A percentile compares a stretch with the other conserved stretches of the same genome.
Evolutionary conservation across 768 basidiomycete genomes (phyloP).

Genomic region (Wakefieldia striispora): DNA sequence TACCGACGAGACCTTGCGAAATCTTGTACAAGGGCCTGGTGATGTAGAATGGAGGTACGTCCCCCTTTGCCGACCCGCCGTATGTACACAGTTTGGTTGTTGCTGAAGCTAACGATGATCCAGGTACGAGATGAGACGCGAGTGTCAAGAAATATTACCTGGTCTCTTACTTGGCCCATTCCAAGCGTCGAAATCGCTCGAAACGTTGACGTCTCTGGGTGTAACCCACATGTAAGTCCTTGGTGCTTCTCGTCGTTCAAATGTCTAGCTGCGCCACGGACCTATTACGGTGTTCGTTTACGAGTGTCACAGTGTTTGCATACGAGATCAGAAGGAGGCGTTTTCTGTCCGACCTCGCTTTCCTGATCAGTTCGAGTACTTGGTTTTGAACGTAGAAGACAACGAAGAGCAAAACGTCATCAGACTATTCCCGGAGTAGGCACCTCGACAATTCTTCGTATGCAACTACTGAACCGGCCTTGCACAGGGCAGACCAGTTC

Average conservation of each 20-base stretch:
- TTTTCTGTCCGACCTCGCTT: slow-evolving; percentile 89
- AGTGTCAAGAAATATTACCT: slow-evolving; percentile 89
- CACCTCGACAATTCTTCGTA: slow-evolving; percentile 3
- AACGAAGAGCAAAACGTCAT: slow-evolving; percentile 95
- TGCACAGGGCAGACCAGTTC: slow-evolving; percentile 66
- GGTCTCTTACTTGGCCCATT: slow-evolving; percentile 84
- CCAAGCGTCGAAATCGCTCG: slow-evolving; percentile 80
- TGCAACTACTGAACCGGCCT: background rate
- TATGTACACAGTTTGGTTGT: background rate
- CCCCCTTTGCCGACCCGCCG: background rate
- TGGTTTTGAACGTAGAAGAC: slow-evolving; percentile 85
- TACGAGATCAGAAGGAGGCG: slow-evolving; percentile 85
- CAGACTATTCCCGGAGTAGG: slow-evolving; percentile 80
- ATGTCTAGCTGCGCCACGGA: background rate
- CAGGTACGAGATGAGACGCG: slow-evolving; percentile 94
- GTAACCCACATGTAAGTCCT: slow-evolving; percentile 77
- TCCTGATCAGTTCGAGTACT: slow-evolving; percentile 71
- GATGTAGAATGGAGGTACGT: slow-evolving; percentile 83
- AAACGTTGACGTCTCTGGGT: slow-evolving; percentile 58
- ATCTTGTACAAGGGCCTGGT: slow-evolving; percentile 72
- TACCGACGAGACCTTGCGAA: slow-evolving; percentile 44
- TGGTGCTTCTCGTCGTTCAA: background rate
- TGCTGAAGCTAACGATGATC: slow-evolving; percentile 11
- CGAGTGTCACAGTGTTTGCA: slow-evolving; percentile 61
- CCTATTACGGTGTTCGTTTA: background rate